Evolutionary conservation across 139 green algal species (phyloP).

Genomic region (Monoraphidium neglectum): DNA sequence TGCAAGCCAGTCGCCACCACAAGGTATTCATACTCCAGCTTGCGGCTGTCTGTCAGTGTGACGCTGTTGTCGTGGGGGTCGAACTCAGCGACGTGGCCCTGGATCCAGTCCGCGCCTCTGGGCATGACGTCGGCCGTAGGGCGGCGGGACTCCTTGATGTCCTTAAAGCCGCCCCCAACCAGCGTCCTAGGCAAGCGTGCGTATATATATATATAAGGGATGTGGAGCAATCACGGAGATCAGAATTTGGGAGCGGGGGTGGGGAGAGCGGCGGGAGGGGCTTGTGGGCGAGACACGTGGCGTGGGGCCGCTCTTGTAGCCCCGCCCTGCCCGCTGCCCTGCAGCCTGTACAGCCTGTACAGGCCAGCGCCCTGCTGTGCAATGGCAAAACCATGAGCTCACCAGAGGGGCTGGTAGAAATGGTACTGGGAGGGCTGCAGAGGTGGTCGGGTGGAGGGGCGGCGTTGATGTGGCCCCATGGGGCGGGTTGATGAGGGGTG

Average conservation of each 20-base stretch:
- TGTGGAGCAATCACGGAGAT: too few relatives aligned
- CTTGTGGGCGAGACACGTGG: too few relatives aligned
- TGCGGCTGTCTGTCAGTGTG: not conserved
- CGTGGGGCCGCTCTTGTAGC: too few relatives aligned
- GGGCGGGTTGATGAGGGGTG: not conserved
- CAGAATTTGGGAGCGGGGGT: too few relatives aligned
- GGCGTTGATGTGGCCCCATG: not conserved
- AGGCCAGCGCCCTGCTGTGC: too few relatives aligned
- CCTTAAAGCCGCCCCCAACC: conserved; percentile 17
- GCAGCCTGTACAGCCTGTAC: too few relatives aligned
- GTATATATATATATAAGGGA: too few relatives aligned
- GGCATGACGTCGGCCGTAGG: not conserved
- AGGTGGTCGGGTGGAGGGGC: not conserved
- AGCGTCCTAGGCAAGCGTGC: too few relatives aligned
- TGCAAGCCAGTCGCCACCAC: conserved; percentile 23
- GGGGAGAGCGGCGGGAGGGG: too few relatives aligned
- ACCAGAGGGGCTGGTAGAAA: conserved; percentile 21
- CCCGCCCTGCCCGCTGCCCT: too few relatives aligned
- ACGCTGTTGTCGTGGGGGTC: not conserved
- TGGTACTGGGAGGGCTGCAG: not conserved
- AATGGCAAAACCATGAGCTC: too few relatives aligned
- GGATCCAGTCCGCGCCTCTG: conserved; percentile 1
- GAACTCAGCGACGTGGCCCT: not conserved
- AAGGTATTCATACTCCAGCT: conserved; percentile 14
- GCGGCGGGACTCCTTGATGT: not conserved